Evolutionary conservation across 768 basidiomycete species (phyloP).

Genomic region (Gautieria morchelliformis): DNA sequence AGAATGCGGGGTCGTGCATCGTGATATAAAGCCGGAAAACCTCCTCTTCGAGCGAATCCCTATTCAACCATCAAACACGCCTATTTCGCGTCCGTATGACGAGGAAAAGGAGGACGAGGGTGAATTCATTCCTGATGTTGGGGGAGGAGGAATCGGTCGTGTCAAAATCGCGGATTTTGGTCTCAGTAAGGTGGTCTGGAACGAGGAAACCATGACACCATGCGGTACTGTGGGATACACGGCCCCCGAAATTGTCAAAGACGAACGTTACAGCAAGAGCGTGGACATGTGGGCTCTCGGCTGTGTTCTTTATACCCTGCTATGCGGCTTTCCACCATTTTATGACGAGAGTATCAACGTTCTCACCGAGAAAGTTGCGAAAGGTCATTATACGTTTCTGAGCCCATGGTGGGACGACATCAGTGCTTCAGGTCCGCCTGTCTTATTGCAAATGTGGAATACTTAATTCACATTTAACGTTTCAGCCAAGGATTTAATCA

Average conservation of each 20-base stretch:
- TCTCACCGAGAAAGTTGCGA: constrained; percentile 94
- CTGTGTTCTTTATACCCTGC: constrained; percentile 95
- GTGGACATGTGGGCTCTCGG: constrained; percentile 99
- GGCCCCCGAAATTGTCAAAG: constrained; percentile 98
- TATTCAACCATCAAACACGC: constrained; percentile 74
- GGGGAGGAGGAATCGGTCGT: constrained; percentile 93
- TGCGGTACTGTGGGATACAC: constrained; percentile 99
- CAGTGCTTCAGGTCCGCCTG: constrained; percentile 54
- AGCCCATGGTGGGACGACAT: constrained; percentile 99
- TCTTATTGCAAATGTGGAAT: neutral
- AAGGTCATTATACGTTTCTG: constrained; percentile 95
- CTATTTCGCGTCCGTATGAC: constrained; percentile 78
- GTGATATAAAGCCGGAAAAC: constrained; percentile 99
- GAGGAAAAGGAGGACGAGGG: constrained; percentile 99
- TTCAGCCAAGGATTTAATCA: constrained; percentile 88
- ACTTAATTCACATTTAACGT: constrained; percentile 8
- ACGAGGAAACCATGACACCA: constrained; percentile 97
- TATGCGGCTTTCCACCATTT: constrained; percentile 97
- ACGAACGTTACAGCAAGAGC: constrained; percentile 91
- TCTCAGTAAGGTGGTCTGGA: constrained; percentile 95
- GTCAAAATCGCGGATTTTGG: constrained; percentile 99
- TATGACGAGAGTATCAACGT: constrained; percentile 99
- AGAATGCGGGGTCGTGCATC: constrained; percentile 95
- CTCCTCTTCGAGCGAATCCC: constrained; percentile 89
- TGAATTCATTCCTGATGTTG: constrained; percentile 83